Evolutionary conservation across 805 yeast species (phyloP), one percentile per base, ranked within the genome.

Genomic region (Cephaloascus fragrans): DNA sequence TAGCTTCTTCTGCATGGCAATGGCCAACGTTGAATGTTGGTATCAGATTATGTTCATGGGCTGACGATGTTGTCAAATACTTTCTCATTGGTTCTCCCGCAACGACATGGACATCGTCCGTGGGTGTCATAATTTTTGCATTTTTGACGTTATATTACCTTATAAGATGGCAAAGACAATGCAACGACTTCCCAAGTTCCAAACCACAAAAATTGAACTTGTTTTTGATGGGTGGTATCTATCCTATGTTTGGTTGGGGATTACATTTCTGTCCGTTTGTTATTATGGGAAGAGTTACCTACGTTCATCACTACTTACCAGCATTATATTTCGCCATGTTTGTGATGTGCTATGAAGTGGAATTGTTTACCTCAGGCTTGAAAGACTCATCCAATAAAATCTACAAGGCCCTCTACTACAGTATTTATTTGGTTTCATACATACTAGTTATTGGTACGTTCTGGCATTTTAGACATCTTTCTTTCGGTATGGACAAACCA

Each of bases 11-110:
- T 40, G 83, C 85, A 57, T 84, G 93, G 90, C 84, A 84, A 65
- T 84, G 95, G 95, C 95, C 95, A 37, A 73, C 80, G n/a, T 66
- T 83, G 52, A 69, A 77, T 43, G 73, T 68, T 36, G 95, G 95
- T 42, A 72, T 84, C 47, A 73, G 95, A 59, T 67, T 83, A 70
- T 80, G 86, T 59, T 71, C 76, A 12, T 83, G 93, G 93, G 65
- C 69, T 35, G 71, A 71, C 34, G 72, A 69, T 6, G 67, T 62
- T 41, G 65, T 71, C 47, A 78, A 78, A 51, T 83, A 80, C 56
- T 83, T 74, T 58, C 57, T 83, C 47, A 65, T 83, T 42, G 90
- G 93, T 2, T 78, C 87, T 20, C 90, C 90, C 9, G 79, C 83
- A 32, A 77, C 83, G 29, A 83, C 88, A 0, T 82, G 87, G 87